Evolutionary conservation across 2,329 filamentous ascomycete genomes (phyloP).

Genomic region (Fusarium sp.): DNA sequence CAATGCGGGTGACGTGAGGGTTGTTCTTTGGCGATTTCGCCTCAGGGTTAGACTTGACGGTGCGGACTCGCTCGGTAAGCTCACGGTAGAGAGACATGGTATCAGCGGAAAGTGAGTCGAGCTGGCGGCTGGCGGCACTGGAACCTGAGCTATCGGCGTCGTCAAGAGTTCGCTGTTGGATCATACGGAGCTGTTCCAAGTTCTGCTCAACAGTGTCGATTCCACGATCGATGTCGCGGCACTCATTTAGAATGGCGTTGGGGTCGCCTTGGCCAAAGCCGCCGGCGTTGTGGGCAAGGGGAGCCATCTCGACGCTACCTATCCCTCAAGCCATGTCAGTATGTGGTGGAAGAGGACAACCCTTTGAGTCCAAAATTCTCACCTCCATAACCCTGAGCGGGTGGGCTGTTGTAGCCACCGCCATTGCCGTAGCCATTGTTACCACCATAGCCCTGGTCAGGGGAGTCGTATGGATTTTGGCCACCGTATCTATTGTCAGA

Average conservation of each 20-base stretch:
- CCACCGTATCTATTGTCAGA: slow-evolving; percentile 60
- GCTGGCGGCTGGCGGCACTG: slow-evolving; percentile 72
- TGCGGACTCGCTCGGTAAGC: slow-evolving; percentile 81
- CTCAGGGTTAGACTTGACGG: slow-evolving; percentile 84
- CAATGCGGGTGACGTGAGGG: slow-evolving; percentile 82
- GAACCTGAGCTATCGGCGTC: slow-evolving; percentile 77
- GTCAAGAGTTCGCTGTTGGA: slow-evolving; percentile 77
- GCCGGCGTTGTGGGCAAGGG: slow-evolving; percentile 64
- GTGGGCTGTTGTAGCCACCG: slow-evolving; percentile 36
- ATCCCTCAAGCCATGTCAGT: slow-evolving; percentile 45
- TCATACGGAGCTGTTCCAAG: slow-evolving; percentile 74
- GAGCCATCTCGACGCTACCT: slow-evolving; percentile 75
- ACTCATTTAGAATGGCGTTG: slow-evolving; percentile 85
- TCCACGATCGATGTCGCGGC: slow-evolving; percentile 79
- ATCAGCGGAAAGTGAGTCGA: slow-evolving; percentile 78
- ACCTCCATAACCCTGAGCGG: slow-evolving; percentile 39
- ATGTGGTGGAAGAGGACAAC: background rate
- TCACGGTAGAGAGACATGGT: slow-evolving; percentile 86
- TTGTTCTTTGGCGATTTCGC: slow-evolving; percentile 77
- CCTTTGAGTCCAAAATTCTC: slow-evolving; percentile 14
- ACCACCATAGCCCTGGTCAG: slow-evolving; percentile 48
- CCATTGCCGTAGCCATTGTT: slow-evolving; percentile 38
- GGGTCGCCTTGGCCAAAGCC: slow-evolving; percentile 65
- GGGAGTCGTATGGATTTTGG: slow-evolving; percentile 69
- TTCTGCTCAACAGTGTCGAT: slow-evolving; percentile 79